These are phyloP conservation scores for Nemania serpens DNA, from an alignment of 2,329 filamentous ascomycete genomes.

Conservation along the genomic window DNA sequence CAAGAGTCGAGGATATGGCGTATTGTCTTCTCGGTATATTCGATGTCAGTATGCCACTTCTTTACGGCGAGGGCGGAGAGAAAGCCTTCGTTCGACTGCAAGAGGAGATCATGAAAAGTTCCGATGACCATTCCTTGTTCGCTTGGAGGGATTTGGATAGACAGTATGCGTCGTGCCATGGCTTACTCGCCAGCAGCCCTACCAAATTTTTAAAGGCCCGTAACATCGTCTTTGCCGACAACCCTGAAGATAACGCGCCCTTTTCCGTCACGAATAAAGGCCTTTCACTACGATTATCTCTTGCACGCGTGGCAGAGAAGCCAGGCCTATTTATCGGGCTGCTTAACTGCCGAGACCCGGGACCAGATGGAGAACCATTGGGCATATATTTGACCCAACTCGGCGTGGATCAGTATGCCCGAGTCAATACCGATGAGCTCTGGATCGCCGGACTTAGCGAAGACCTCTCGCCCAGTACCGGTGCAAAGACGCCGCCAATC, in stretches of 20 bases:
- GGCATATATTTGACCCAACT: constrained; percentile 2
- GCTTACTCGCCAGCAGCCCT: constrained; percentile 5
- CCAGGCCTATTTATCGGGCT: constrained; percentile 4
- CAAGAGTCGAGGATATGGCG: constrained; percentile 15
- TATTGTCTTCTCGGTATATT: constrained; percentile 16
- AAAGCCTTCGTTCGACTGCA: constrained; percentile 13
- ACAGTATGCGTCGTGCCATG: constrained; percentile 2
- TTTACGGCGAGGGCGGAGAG: constrained; percentile 15
- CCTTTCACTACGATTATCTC: constrained; percentile 6
- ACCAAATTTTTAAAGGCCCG: background rate
- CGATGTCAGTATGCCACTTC: constrained; percentile 11
- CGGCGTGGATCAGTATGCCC: constrained; percentile 1
- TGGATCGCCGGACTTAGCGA: background rate
- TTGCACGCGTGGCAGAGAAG: background rate
- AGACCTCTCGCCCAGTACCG: background rate
- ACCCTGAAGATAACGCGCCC: constrained; percentile 8
- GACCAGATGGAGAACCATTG: background rate
- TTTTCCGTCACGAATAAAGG: constrained; percentile 18
- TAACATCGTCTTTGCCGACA: constrained; percentile 10
- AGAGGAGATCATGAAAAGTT: constrained; percentile 17
- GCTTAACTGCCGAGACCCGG: constrained; percentile 11
- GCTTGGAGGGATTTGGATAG: constrained; percentile 11
- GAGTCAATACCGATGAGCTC: constrained; percentile 8
- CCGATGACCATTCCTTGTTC: constrained; percentile 14
- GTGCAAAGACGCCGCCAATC: background rate